These are phyloP conservation scores for Kockovaella imperatae DNA, from an alignment of 768 basidiomycete genomes.

Conservation along the genomic window DNA sequence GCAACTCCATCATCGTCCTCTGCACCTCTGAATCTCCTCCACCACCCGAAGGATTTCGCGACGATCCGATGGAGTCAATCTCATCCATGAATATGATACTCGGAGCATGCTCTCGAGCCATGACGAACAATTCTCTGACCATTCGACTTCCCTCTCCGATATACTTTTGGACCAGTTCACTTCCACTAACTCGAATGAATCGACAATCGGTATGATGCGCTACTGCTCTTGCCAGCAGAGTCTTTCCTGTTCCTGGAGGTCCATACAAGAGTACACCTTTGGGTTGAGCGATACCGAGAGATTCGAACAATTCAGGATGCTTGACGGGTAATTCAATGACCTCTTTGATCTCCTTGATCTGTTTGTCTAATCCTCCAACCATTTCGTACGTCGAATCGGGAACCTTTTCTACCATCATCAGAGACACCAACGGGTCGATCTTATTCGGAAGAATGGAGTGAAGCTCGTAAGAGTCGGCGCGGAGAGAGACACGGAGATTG, in stretches of 20 bases:
- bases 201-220: constrained; percentile 97
- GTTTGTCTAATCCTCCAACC: constrained; percentile 97
- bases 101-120: constrained; percentile 95
- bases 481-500: constrained; percentile 84
- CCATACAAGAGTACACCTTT: constrained; percentile 94
- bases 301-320: constrained; percentile 92
- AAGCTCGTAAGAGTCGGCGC: constrained; percentile 90
- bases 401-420: constrained; percentile 99
- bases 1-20: constrained; percentile 78
- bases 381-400: constrained; percentile 99
- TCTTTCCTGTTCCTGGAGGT: constrained; percentile 95
- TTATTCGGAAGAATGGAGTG: constrained; percentile 97
- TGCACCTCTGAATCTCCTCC: constrained; percentile 82
- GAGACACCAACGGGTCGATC: constrained; percentile 92
- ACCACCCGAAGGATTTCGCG: constrained; percentile 69
- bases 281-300: constrained; percentile 91
- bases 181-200: constrained; percentile 91
- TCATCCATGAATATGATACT: constrained; percentile 99
- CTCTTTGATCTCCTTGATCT: constrained; percentile 98
- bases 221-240: constrained; percentile 85
- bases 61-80: constrained; percentile 94
- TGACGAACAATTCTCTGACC: constrained; percentile 96
- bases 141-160: constrained; percentile 94
- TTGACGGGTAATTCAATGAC: constrained; percentile 97
- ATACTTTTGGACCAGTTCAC: constrained; percentile 94